Evolutionary conservation across 306 rosid species (phyloP).

Genomic region (Castanopsis chinensis): DNA sequence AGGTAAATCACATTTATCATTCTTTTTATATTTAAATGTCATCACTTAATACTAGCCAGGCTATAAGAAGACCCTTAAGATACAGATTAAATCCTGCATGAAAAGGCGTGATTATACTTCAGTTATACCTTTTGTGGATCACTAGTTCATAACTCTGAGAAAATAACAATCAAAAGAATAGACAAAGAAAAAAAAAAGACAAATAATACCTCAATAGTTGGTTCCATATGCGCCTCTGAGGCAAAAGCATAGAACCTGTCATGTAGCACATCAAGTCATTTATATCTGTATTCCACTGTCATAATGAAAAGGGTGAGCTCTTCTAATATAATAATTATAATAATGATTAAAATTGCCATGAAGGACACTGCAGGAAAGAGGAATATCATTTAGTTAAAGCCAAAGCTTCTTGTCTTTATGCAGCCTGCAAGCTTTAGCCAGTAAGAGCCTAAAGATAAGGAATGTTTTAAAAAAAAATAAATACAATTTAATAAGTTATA

Average conservation of each 20-base stretch:
- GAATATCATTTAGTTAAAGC: not conserved
- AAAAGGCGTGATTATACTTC: not conserved
- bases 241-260: conserved; percentile 94
- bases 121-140: conserved; percentile 1
- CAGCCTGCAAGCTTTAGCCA: not conserved
- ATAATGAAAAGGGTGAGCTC: not conserved
- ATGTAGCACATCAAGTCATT: conserved; percentile 10
- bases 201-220: conserved; percentile 76
- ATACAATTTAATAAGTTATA: not conserved
- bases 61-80: not conserved
- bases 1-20: not conserved
- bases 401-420: not conserved
- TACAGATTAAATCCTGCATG: conserved; percentile 1
- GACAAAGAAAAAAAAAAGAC: not conserved
- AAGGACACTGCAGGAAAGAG: not conserved
- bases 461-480: not conserved
- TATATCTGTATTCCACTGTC: conserved; percentile 3
- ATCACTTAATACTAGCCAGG: not conserved
- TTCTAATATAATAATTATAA: conserved; percentile 9
- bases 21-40: not conserved
- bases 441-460: not conserved
- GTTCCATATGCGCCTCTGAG: conserved; percentile 89
- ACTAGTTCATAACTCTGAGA: not conserved
- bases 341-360: not conserved
- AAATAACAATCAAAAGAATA: not conserved